Conservation (phyloP, 345 rosid species). For the Rhizophora apiculata region DNA sequence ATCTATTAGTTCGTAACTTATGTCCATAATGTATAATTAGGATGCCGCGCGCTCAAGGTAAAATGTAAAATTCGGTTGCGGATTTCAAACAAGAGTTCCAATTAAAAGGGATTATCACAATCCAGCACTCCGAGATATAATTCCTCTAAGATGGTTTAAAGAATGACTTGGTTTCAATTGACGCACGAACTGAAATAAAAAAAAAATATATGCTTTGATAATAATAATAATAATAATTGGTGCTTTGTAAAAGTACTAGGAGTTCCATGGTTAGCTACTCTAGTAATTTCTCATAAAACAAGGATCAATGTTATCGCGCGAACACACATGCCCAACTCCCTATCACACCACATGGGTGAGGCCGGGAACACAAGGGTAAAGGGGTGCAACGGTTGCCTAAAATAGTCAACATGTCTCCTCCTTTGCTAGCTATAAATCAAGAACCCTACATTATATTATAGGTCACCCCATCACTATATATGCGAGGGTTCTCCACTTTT, state of each 20-base stretch:
- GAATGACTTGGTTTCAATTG: no score
- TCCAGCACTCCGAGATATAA: no score
- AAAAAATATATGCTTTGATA: not conserved
- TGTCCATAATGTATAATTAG: no score
- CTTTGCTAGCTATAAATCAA: constrained; percentile 15
- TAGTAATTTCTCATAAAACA: constrained; percentile 19
- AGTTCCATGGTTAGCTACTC: not conserved
- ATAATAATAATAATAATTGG: not conserved
- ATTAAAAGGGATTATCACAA: no score
- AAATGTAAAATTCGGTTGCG: no score
- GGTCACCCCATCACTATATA: not conserved
- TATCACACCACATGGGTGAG: constrained; percentile 12
- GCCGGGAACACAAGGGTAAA: constrained; percentile 9
- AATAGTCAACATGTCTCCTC: not conserved
- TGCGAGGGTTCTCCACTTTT: not conserved
- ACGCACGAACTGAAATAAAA: no score
- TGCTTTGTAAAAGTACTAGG: not conserved
- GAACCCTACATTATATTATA: no score
- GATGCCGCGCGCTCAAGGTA: no score
- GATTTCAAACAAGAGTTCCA: no score
- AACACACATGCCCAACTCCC: constrained; percentile 16
- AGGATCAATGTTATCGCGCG: not conserved
- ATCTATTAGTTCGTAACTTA: no score
- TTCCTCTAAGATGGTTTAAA: no score
- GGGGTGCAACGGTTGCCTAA: constrained; percentile 2